Conservation (phyloP, 108 stramenopile species). For the Nitzschia sp. region DNA sequence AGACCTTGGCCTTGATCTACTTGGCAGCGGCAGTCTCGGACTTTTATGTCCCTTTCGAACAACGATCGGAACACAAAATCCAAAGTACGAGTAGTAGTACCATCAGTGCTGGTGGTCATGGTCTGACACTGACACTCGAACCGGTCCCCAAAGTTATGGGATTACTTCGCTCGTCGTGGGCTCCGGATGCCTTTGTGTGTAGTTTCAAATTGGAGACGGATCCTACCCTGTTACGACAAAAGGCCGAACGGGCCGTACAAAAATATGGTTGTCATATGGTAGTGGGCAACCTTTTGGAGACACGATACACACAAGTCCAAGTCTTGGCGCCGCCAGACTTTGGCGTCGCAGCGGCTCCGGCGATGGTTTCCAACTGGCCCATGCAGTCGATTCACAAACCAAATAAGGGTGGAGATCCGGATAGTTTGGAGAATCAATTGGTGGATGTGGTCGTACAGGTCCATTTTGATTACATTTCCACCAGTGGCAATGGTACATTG, state of each 20-base stretch:
- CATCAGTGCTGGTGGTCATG: conserved; percentile 16
- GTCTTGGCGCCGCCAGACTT: conserved; percentile 44
- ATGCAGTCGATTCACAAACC: conserved; percentile 36
- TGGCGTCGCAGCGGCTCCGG: neutral
- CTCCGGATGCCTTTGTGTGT: conserved; percentile 91
- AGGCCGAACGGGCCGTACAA: conserved; percentile 84
- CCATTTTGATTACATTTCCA: conserved; percentile 84
- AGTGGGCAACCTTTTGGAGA: conserved; percentile 91
- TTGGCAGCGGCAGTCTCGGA: conserved; percentile 96
- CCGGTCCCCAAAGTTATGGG: conserved; percentile 95
- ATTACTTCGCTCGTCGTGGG: conserved; percentile 72
- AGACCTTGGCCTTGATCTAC: conserved; percentile 74
- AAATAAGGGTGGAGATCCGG: conserved; percentile 4
- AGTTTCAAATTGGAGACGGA: conserved; percentile 99
- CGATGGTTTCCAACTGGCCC: conserved; percentile 30
- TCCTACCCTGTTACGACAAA: conserved; percentile 71
- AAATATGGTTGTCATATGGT: conserved; percentile 94
- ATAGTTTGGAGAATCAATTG: conserved; percentile 61
- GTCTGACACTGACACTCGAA: conserved; percentile 60
- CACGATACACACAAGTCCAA: conserved; percentile 84
- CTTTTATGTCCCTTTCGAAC: conserved; percentile 87
- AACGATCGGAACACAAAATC: conserved; percentile 92
- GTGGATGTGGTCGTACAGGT: conserved; percentile 64
- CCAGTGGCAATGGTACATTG: conserved; percentile 21
- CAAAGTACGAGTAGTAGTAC: conserved; percentile 67